Percentiles rank a stretch among this genome's conserved stretches.
These are phyloP conservation scores for Lycium barbarum DNA, from an alignment of 257 asterid species.

Conservation along the genomic window DNA sequence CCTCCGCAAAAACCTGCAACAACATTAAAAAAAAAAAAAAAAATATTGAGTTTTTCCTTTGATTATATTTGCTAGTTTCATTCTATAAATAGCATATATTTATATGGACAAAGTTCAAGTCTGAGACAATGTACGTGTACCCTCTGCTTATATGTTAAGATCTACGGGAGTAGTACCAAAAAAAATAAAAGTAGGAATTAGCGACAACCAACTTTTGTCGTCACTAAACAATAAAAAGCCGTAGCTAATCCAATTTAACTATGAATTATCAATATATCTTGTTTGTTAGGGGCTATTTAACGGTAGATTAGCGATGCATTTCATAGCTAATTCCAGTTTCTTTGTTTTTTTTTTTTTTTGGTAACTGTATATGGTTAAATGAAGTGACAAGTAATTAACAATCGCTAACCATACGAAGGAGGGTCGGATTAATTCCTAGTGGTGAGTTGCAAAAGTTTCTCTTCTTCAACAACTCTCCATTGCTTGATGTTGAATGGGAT, in stretches of 20 bases:
- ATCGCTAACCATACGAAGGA: slow-evolving; percentile 28
- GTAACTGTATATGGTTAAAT: not conserved
- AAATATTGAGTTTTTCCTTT: not conserved
- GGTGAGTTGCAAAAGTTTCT: not conserved
- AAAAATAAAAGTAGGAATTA: too few species aligned
- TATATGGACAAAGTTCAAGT: not conserved
- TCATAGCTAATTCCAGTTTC: too few species aligned
- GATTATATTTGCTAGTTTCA: not conserved
- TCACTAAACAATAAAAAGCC: too few species aligned
- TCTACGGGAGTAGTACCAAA: too few species aligned
- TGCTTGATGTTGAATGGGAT: slow-evolving; percentile 24
- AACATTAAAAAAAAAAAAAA: not conserved
- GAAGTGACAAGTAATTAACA: not conserved
- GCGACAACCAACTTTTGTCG: too few species aligned
- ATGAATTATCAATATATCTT: too few species aligned
- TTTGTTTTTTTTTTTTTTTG: too few species aligned
- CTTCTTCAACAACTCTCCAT: not conserved
- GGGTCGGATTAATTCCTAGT: not conserved
- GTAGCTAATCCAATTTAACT: too few species aligned
- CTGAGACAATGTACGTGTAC: not conserved
- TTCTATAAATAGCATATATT: not conserved
- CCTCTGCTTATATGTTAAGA: too few species aligned
- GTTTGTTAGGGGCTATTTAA: too few species aligned
- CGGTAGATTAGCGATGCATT: too few species aligned
- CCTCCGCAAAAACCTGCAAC: slow-evolving; percentile 79